Conservation (phyloP, 805 yeast genomes). For the Yamadazyma olivae region DNA sequence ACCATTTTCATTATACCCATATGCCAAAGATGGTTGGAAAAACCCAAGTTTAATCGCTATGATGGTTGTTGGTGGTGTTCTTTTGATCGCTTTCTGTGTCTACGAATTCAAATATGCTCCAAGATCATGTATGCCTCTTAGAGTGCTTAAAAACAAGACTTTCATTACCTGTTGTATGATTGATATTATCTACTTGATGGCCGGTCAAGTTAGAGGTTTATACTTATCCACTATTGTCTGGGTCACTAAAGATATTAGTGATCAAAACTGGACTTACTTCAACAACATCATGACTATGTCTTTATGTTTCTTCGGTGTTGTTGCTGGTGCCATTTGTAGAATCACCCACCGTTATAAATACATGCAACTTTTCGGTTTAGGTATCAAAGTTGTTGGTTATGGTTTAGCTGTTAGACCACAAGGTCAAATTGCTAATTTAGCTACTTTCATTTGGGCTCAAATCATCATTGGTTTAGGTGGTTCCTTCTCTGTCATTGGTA, state of each 20-base stretch:
- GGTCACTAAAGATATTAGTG: slow-evolving; percentile 27
- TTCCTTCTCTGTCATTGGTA: slow-evolving; percentile 34
- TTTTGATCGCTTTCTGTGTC: slow-evolving; percentile 28
- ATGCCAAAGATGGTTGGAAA: slow-evolving; percentile 30
- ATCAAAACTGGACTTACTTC: slow-evolving; percentile 34
- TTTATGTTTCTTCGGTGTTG: slow-evolving; percentile 34
- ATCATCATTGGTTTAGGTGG: slow-evolving; percentile 39
- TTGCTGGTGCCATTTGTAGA: slow-evolving; percentile 34
- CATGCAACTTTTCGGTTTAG: slow-evolving; percentile 29
- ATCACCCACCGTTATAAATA: slow-evolving; percentile 34
- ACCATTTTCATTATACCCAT: slow-evolving; percentile 34
- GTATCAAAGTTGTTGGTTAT: slow-evolving; percentile 28
- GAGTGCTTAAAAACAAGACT: slow-evolving; percentile 31
- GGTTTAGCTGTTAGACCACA: slow-evolving; percentile 17
- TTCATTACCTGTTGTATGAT: slow-evolving; percentile 30
- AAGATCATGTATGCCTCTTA: slow-evolving; percentile 34
- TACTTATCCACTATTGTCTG: slow-evolving; percentile 34
- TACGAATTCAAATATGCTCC: slow-evolving; percentile 36
- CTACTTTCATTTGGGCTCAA: slow-evolving; percentile 30
- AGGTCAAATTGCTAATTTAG: slow-evolving; percentile 21
- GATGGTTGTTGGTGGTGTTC: slow-evolving; percentile 37
- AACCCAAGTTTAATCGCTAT: slow-evolving; percentile 42
- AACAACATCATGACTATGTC: slow-evolving; percentile 36
- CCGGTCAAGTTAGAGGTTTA: slow-evolving; percentile 22
- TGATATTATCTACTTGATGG: slow-evolving; percentile 29